phyloP scores from a whole-genome alignment of 179 eudicot species.

The Pouteria campechiana region DNA sequence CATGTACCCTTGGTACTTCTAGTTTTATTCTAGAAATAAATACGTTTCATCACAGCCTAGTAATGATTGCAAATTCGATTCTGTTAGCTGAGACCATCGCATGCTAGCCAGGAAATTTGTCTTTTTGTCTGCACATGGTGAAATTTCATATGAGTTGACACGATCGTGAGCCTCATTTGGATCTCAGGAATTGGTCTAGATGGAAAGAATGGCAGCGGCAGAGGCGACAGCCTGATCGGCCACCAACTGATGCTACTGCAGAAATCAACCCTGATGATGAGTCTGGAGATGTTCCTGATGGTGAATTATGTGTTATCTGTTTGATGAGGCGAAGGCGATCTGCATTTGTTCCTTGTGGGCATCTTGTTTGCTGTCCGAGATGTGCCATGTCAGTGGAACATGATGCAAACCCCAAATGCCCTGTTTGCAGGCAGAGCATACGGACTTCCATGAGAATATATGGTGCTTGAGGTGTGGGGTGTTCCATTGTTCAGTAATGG shows the following conservation, averaged over 20 bases:
- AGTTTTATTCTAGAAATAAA: no score
- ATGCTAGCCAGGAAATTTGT: no score
- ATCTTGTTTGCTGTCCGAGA: slow-evolving; percentile 71
- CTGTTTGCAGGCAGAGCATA: slow-evolving; percentile 71
- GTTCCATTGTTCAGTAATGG: not conserved
- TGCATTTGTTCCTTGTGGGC: slow-evolving; percentile 94
- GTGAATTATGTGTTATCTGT: slow-evolving; percentile 75
- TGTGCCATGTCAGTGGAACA: slow-evolving; percentile 62
- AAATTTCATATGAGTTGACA: no score
- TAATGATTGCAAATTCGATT: no score
- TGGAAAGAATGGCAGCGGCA: slow-evolving; percentile 58
- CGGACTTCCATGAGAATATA: slow-evolving; percentile 64
- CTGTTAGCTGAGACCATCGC: no score
- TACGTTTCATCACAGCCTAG: no score
- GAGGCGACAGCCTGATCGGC: slow-evolving; percentile 29
- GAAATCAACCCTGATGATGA: slow-evolving; percentile 42
- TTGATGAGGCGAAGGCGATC: slow-evolving; percentile 56
- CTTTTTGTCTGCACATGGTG: no score
- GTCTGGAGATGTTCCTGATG: slow-evolving; percentile 59
- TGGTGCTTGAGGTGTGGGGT: slow-evolving; percentile 34
- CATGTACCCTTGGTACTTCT: no score
- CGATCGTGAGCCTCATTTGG: no score
- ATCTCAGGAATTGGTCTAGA: slow-evolving; percentile 67
- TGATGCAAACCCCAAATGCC: slow-evolving; percentile 61
- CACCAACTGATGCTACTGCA: slow-evolving; percentile 7